These are phyloP conservation scores for Thinopyrum elongatum DNA, from an alignment of 176 grass and related monocot species.

Conservation along the genomic window DNA sequence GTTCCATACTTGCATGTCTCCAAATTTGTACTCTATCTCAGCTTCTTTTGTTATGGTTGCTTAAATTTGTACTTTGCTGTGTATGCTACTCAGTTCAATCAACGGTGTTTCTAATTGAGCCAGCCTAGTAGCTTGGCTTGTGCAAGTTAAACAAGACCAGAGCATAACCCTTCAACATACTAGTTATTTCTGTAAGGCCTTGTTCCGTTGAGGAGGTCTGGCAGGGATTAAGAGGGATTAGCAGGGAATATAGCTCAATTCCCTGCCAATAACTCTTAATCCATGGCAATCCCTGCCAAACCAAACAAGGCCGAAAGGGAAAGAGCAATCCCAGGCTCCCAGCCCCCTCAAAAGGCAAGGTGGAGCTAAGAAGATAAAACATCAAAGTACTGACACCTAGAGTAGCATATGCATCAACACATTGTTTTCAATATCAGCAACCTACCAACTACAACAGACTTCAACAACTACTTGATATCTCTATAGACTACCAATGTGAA, in stretches of 20 bases:
- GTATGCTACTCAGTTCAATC: constrained; percentile 2
- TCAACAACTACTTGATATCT: neutral
- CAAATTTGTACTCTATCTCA: constrained; percentile 1
- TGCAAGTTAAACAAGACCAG: neutral
- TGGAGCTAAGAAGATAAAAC: neutral
- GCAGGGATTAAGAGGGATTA: too few species aligned
- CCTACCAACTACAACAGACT: neutral
- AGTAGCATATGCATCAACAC: neutral
- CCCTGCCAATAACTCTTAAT: too few species aligned
- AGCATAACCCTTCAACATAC: neutral
- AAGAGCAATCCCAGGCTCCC: neutral
- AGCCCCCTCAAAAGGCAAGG: neutral
- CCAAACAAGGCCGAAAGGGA: neutral
- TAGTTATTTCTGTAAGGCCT: neutral
- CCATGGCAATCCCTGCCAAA: too few species aligned
- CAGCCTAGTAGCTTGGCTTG: neutral
- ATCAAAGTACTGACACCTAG: neutral
- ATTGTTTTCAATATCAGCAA: constrained; percentile 3
- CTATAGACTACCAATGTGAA: neutral
- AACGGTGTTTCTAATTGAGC: neutral
- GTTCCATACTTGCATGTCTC: constrained; percentile 14
- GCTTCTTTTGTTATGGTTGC: neutral
- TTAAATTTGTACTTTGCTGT: neutral
- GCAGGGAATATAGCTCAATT: too few species aligned
- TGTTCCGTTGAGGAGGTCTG: too few species aligned